Base-by-base conservation (phyloP, 2,329 filamentous ascomycete genomes). In the Ophiostoma tasmaniense region DNA sequence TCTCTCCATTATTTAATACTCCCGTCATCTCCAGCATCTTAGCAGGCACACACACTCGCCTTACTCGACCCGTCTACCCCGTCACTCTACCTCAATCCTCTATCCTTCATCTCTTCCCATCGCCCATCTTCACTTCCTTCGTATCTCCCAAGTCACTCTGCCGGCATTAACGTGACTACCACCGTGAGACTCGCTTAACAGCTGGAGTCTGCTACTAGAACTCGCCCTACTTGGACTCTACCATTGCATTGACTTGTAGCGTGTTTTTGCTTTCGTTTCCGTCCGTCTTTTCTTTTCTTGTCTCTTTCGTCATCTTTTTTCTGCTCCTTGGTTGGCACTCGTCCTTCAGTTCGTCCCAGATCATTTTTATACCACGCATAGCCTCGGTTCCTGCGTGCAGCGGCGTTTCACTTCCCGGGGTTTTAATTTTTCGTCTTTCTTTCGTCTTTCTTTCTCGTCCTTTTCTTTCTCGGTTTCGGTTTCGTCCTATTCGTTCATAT, bases 181-280 rank as follows among this genome's bases (percentile, higher is more conserved):
- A 55, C 50, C 37, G 13, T 3, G 11, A 11, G 10, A 55, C n/a
- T 22, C 50, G 50, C 50, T 55, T 25, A 11, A n/a, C 6, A 25
- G n/a, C 50, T 66, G 20, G 42, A 45, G 42, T 45, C 42, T 45
- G 20, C 42, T n/a, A 17, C 42, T 45, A n/a, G n/a, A 50, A 52
- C 35, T 30, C 64, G 28, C 25, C 55, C 39, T 33, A 66, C n/a
- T 37, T 17, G 28, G 45, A 59, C 66, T 52, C 42, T 37, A 37
- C 52, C 22, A n/a, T 33, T n/a, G 17, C 55, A 33, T 35, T 50
- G 45, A 68, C 59, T 52, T 68, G 55, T 68, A 68, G 62, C 67
- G 33, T 45, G 25, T 33, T 67, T 42, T 64, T 35, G 25, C 33
- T 35, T 52, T 28, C 14, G 30, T 50, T 64, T 30, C 8, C 55